Evolutionary conservation across 257 asterid species (phyloP).

Genomic region (Solanum stenotomum): DNA sequence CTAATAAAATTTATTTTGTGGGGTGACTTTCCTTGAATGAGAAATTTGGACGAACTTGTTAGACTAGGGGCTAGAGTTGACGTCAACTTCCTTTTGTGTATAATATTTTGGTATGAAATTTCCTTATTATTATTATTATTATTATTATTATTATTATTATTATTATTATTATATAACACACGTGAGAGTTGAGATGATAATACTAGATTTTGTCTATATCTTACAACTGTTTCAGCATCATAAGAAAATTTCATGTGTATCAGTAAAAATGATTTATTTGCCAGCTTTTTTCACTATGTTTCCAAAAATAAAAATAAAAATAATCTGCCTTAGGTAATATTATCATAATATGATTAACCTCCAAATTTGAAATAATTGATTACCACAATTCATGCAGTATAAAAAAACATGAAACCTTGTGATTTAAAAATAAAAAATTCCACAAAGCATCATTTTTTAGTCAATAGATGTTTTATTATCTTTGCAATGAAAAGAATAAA

Average conservation of each 20-base stretch:
- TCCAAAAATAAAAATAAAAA: background rate
- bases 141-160: background rate
- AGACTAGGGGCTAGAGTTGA: background rate
- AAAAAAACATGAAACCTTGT: no score
- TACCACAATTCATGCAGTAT: no score
- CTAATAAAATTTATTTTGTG: background rate
- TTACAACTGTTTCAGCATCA: background rate
- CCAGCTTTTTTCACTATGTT: background rate
- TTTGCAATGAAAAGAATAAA: no score
- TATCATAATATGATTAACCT: no score
- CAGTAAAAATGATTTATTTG: no score
- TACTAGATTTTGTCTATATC: background rate
- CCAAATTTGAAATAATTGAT: no score
- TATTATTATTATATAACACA: background rate
- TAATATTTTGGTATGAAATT: background rate
- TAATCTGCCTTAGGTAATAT: no score
- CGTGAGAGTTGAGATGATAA: background rate
- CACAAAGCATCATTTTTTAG: no score
- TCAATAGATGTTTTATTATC: no score
- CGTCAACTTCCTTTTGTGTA: background rate
- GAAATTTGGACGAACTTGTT: background rate
- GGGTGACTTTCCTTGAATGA: background rate
- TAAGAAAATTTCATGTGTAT: background rate
- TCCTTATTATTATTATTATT: background rate
- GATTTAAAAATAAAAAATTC: no score